phyloP scores from a whole-genome alignment of 495 filamentous ascomycete species.

The Oidiodendron maius region DNA sequence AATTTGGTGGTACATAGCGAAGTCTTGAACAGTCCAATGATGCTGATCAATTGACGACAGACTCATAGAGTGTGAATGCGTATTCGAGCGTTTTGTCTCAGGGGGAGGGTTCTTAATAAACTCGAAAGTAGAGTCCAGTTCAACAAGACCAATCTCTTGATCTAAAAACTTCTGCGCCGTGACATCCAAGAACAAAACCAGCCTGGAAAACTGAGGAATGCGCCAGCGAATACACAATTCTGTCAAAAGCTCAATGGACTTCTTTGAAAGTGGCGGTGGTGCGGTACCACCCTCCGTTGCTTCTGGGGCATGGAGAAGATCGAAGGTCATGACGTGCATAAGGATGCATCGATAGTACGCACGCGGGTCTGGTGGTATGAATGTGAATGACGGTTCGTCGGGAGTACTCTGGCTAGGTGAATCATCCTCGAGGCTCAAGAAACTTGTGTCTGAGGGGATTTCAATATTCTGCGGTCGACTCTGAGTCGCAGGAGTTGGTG shows the following conservation, averaged over 20 bases:
- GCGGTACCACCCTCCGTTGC: conserved; percentile 29
- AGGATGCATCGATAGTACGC: conserved; percentile 74
- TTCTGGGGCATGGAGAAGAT: conserved; percentile 39
- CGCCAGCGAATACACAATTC: conserved; percentile 88
- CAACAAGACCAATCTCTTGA: conserved; percentile 73
- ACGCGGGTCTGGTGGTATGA: conserved; percentile 82
- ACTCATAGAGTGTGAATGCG: conserved; percentile 38
- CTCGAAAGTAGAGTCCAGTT: conserved; percentile 75
- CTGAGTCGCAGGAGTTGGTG: conserved; percentile 24
- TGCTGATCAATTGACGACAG: conserved; percentile 38
- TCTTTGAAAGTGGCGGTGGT: conserved; percentile 70
- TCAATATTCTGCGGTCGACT: conserved; percentile 60
- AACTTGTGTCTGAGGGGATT: conserved; percentile 70
- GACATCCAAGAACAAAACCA: conserved; percentile 81
- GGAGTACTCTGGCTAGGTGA: conserved; percentile 21
- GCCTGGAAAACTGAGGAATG: conserved; percentile 73
- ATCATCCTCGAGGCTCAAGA: conserved; percentile 58
- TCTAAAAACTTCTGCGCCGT: conserved; percentile 79
- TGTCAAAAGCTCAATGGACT: conserved; percentile 75
- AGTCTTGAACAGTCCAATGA: conserved; percentile 78
- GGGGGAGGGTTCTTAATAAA: conserved; percentile 65
- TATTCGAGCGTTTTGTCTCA: conserved; percentile 49
- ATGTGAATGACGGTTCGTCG: conserved; percentile 64
- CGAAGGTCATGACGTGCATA: conserved; percentile 61
- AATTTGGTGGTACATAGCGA: conserved; percentile 65